Evolutionary conservation across 1,284 basidiomycete genomes (phyloP).

Genomic region (Coniophora puteana): DNA sequence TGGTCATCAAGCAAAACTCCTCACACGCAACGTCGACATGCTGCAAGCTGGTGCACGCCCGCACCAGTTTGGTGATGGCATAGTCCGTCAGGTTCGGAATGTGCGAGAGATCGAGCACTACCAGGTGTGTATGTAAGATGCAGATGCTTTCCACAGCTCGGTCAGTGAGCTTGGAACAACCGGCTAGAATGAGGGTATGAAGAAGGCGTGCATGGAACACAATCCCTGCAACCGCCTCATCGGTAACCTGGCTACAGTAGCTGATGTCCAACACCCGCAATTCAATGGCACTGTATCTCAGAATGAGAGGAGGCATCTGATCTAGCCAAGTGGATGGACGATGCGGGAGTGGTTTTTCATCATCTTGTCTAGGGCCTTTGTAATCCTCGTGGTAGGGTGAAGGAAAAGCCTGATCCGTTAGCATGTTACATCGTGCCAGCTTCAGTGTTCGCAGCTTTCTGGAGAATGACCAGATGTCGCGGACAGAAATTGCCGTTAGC

Average conservation of each 20-base stretch:
- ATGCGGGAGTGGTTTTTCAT: constrained; percentile 52
- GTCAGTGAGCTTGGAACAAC: constrained; percentile 82
- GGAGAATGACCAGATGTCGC: constrained; percentile 82
- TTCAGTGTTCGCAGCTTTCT: constrained; percentile 75
- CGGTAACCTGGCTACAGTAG: constrained; percentile 68
- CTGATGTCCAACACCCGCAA: constrained; percentile 78
- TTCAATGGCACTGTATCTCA: constrained; percentile 62
- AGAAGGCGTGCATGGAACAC: constrained; percentile 78
- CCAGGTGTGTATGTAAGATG: constrained; percentile 73
- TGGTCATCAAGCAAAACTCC: constrained; percentile 24
- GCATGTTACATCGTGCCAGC: constrained; percentile 63
- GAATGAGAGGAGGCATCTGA: constrained; percentile 52
- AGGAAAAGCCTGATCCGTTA: constrained; percentile 83
- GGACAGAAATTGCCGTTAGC: constrained; percentile 66
- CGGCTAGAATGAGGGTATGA: constrained; percentile 76
- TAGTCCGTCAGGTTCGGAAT: constrained; percentile 78
- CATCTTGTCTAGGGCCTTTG: too few relatives aligned
- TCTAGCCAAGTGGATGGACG: constrained; percentile 57
- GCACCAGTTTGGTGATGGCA: constrained; percentile 69
- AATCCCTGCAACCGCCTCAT: constrained; percentile 77
- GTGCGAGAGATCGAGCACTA: constrained; percentile 81
- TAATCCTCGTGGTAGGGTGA: constrained; percentile 34
- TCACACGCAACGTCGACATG: constrained; percentile 87
- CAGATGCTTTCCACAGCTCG: constrained; percentile 65
- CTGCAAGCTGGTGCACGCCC: constrained; percentile 71